Base-by-base conservation (phyloP, 1,139 yeast species). In the Nadsonia commutata region DNA sequence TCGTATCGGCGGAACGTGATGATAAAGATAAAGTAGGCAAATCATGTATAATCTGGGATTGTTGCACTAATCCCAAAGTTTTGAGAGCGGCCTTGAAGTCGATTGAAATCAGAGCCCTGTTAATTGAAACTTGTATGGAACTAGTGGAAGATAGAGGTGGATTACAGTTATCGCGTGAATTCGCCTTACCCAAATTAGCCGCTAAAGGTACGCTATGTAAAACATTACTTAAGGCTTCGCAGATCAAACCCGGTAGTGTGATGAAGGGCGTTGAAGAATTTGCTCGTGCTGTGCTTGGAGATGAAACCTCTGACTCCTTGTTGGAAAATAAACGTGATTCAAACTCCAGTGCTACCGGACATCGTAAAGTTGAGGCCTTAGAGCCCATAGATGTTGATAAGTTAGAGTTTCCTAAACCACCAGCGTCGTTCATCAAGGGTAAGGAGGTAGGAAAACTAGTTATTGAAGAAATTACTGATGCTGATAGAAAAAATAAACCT, bases 1-100 rank as follows among this genome's bases (percentile, higher is more conserved):
- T 81, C 1, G 74, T 83, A 0, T 76, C 88, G 0, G 64, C 67
- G 0, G 72, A 71, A 44, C 58, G 78, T 17, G 52, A 54, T 9
- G 78, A 72, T 37, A 59, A 50, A 17, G 95, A 86, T 55, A 84
- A 84, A 57, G 77, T 78, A 53, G 94, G 93, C 1, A 63, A 65
- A 8, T 62, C 66, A 17, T 74, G 85, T 31, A 63, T 72, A 36
- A 85, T 83, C 2, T 74, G 76, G 54, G 95, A 85, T 57, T 84
- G 95, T 57, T 78, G 63, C 48, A 54, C 60, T 51, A 53, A 61
- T 40, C 61, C 65, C 6, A 46, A 53, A 33, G 63, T 59, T 8
- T 47, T 60, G 23, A 44, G 50, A 18, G 56, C 60, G 31, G 57
- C 86, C 36, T 71, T 83, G 43, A 75, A 79, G 56, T 67, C 72